Base-by-base conservation (phyloP, 1,284 basidiomycete genomes). In the Dichomitus squalens region DNA sequence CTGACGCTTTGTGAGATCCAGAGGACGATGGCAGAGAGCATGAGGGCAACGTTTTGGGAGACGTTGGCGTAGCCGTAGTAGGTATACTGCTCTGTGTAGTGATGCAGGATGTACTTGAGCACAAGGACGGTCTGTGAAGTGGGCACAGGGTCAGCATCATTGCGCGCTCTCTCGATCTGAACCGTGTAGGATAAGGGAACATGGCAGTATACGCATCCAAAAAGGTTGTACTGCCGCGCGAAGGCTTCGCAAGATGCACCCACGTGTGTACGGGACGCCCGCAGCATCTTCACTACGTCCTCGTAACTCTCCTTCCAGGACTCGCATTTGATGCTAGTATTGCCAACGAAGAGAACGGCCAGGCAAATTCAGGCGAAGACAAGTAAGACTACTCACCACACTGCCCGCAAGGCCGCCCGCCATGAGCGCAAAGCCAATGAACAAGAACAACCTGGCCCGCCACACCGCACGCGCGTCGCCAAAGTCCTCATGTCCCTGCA, bases 1-100 rank as follows among this genome's bases (percentile, higher is more conserved):
- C 86, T 85, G 1, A 83, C 79, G 60, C 83, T 92, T 76, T 95
- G 93, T 3, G 92, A 90, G 57, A 93, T 84, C 94, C 94, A 96
- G 18, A 96, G 81, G 3, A 94, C 82, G 59, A 93, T 80, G 0
- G 88, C 86, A 16, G 89, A 91, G n/a, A 96, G 80, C 96, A 98
- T 98, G 66, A 98, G 83, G 1, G 88, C 85, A 7, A 92, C 84
- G 70, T 95, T 97, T 79, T 96, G 95, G 20, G 92, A 87, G 14
- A 98, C 95, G 72, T 95, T 96, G 33, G 95, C 94, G 56, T 95
- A 92, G 20, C 96, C 96, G 72, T 96, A 98, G 73, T 96, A 96
- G 36, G 86, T 84, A 75, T 87, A 96, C 64, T 89, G 87, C 54
- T 90, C 86, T 0, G 84, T 74, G 69, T 92, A 92, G 21, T 81